A percentile compares a stretch with the other conserved stretches of the same genome.
These are phyloP conservation scores for Picochlorum sp. DNA, from an alignment of 139 green algal species.

Conservation along the genomic window DNA sequence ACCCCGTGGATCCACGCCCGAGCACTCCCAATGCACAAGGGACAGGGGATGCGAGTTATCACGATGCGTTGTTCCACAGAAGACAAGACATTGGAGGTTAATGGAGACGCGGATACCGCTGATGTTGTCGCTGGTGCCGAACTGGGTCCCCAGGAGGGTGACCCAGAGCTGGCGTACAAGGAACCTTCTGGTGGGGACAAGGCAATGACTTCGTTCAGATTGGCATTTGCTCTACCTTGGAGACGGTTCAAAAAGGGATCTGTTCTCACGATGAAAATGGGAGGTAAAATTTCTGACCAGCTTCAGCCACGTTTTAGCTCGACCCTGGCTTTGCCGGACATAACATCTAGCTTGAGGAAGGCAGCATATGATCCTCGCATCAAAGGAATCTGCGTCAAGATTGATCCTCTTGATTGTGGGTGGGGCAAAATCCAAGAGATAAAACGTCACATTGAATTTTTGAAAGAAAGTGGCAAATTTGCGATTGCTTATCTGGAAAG, in stretches of 20 bases:
- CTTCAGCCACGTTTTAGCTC: conserved; percentile 31
- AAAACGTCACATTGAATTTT: conserved; percentile 55
- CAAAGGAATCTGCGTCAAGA: conserved; percentile 67
- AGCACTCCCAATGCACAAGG: too few species aligned
- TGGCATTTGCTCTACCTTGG: conserved; percentile 69
- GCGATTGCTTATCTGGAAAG: conserved; percentile 71
- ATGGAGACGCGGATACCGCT: too few species aligned
- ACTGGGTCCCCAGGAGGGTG: not conserved
- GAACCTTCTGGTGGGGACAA: conserved; percentile 4
- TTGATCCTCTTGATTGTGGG: conserved; percentile 54
- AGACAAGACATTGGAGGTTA: too few species aligned
- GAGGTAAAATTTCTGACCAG: conserved; percentile 41
- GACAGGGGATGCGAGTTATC: too few species aligned
- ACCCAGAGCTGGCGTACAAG: conserved; percentile 7
- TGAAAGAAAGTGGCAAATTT: conserved; percentile 73
- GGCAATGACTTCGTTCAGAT: conserved; percentile 4
- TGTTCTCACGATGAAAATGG: conserved; percentile 43
- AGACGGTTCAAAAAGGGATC: conserved; percentile 70
- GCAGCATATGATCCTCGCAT: conserved; percentile 79
- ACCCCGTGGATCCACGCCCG: too few species aligned
- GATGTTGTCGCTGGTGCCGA: not conserved
- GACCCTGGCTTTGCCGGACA: conserved; percentile 35
- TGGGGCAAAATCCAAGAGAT: conserved; percentile 71
- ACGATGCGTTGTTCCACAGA: too few species aligned
- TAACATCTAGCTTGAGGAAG: conserved; percentile 67